phyloP scores from a whole-genome alignment of 768 basidiomycete species.

The Calocybe gangraenosa region DNA sequence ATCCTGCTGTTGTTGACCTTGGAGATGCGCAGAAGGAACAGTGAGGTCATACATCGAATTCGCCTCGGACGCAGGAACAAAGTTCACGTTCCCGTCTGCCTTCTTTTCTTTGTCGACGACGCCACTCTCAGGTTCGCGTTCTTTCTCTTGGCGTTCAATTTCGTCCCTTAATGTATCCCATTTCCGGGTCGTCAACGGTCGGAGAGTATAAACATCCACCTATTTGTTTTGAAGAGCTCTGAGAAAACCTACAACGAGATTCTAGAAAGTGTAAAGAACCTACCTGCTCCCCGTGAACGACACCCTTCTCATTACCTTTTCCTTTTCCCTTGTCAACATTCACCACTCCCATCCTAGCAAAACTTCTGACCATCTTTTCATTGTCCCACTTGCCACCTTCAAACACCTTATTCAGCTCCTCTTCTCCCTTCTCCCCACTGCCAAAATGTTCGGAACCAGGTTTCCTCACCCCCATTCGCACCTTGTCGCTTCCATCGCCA shows the following conservation, averaged over 20 bases:
- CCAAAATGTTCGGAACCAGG: conserved; percentile 30
- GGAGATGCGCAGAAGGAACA: no score
- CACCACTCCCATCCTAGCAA: conserved; percentile 55
- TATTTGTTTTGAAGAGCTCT: no score
- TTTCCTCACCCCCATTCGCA: conserved; percentile 32
- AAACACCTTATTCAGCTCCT: conserved; percentile 41
- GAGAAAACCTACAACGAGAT: no score
- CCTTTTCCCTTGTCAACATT: conserved; percentile 10
- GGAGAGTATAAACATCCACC: conserved; percentile 39
- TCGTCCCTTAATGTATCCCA: conserved; percentile 38
- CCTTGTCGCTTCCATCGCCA: no score
- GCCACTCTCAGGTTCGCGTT: background rate
- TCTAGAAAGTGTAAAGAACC: conserved; percentile 1
- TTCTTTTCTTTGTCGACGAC: conserved; percentile 12
- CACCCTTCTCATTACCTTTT: conserved; percentile 22
- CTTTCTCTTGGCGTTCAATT: conserved; percentile 19
- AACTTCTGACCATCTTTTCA: conserved; percentile 74
- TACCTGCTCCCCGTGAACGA: conserved; percentile 32
- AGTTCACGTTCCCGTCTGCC: conserved; percentile 4
- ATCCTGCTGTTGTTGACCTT: no score
- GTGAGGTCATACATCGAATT: conserved; percentile 41
- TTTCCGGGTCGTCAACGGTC: conserved; percentile 38
- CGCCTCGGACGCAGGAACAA: conserved; percentile 33
- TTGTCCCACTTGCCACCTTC: conserved; percentile 60
- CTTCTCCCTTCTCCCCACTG: conserved; percentile 31